Conservation (phyloP, 1,139 yeast species). For the Arxiozyma slooffiae region DNA sequence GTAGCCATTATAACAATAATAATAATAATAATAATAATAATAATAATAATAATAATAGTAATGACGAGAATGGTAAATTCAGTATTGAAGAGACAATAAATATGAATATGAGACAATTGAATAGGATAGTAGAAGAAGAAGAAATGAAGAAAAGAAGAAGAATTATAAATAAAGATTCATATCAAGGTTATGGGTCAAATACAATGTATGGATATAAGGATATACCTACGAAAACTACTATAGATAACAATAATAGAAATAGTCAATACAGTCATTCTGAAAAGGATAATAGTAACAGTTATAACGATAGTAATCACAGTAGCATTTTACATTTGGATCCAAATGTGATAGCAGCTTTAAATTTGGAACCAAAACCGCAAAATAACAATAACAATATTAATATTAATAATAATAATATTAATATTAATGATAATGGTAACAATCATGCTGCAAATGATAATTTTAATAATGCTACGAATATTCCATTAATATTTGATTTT, state of each 20-base stretch:
- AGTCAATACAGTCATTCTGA: constrained; percentile 15
- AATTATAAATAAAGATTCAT: background rate
- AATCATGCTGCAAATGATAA: background rate
- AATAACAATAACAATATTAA: too few relatives aligned
- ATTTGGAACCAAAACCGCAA: background rate
- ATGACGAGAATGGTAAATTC: background rate
- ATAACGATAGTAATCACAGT: constrained; percentile 1
- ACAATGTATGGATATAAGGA: background rate
- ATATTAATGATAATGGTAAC: background rate
- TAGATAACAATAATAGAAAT: constrained; percentile 11
- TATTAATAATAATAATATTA: too few relatives aligned
- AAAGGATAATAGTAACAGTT: constrained; percentile 4
- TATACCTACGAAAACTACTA: background rate
- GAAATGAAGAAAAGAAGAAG: background rate
- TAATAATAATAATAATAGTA: background rate
- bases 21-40: background rate
- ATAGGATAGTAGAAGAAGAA: constrained; percentile 2
- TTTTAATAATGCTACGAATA: constrained; percentile 3
- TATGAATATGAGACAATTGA: constrained; percentile 1
- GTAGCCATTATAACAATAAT: background rate
- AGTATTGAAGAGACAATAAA: background rate
- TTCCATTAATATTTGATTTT: constrained; percentile 6
- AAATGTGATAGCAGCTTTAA: background rate
- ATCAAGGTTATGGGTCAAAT: background rate
- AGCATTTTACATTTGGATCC: background rate